phyloP scores from a whole-genome alignment of 2,329 filamentous ascomycete genomes.

The Botrytis galanthina region DNA sequence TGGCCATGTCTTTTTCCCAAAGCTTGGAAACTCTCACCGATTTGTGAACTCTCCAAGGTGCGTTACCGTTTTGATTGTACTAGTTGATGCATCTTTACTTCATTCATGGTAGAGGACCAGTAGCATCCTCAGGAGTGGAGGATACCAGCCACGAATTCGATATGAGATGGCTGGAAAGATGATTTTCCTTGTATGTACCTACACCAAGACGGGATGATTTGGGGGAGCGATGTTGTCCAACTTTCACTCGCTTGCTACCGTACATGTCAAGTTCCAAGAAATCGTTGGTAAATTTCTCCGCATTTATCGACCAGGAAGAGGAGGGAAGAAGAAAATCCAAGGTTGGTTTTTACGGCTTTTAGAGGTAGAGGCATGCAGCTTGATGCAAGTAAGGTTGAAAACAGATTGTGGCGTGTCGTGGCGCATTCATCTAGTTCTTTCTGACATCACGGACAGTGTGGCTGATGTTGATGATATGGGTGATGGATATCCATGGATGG shows the following conservation, averaged over 20 bases:
- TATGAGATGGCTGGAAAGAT: not conserved
- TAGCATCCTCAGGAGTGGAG: not conserved
- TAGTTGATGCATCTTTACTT: slow-evolving; percentile 6
- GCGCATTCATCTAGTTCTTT: not conserved
- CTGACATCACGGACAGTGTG: slow-evolving; percentile 12
- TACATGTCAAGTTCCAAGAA: not conserved
- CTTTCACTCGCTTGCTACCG: slow-evolving; percentile 5
- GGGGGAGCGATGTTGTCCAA: not conserved
- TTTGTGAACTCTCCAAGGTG: not conserved
- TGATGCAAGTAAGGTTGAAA: not conserved
- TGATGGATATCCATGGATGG: no score
- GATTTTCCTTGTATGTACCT: not conserved
- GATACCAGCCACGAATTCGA: slow-evolving; percentile 2
- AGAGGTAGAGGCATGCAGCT: no score
- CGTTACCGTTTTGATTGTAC: not conserved
- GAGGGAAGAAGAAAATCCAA: not conserved
- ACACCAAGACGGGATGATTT: not conserved
- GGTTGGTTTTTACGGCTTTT: not conserved
- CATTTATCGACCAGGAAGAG: not conserved
- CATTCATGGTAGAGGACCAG: not conserved
- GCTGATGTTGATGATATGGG: not conserved
- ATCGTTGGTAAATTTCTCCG: not conserved
- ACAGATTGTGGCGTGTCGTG: not conserved
- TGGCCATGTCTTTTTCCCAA: not conserved
- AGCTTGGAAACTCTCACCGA: not conserved